Conservation (phyloP, 73 alveolate genomes). For the Paramecium tetraurelia region DNA sequence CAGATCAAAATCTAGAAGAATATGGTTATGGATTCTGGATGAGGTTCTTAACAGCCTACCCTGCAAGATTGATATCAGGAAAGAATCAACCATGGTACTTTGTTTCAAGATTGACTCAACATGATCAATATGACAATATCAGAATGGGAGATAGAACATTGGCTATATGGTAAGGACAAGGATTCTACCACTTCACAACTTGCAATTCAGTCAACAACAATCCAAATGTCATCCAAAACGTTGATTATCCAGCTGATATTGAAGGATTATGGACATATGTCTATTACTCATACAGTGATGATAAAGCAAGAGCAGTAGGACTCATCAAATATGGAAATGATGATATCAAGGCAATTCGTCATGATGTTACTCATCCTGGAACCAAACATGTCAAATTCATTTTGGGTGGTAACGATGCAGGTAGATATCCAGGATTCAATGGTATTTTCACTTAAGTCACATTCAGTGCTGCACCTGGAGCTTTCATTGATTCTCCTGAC, state of each 20-base stretch:
- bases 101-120: constrained; percentile 35
- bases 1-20: background rate
- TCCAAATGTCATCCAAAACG: constrained; percentile 16
- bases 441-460: constrained; percentile 38
- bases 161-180: constrained; percentile 48
- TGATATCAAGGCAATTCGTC: background rate
- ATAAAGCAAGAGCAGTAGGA: background rate
- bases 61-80: constrained; percentile 11
- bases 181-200: constrained; percentile 34
- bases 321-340: constrained; percentile 38
- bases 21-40: constrained; percentile 51
- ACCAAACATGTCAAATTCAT: background rate
- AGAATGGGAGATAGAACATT: constrained; percentile 52
- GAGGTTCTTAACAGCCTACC: constrained; percentile 21
- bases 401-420: constrained; percentile 40
- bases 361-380: constrained; percentile 38
- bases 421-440: constrained; percentile 53
- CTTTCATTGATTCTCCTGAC: background rate
- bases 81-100: constrained; percentile 31
- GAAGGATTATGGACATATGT: constrained; percentile 44
- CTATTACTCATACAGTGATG: constrained; percentile 30
- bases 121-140: constrained; percentile 2
- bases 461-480: constrained; percentile 20
- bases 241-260: constrained; percentile 44
- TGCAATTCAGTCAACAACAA: background rate